Percentiles rank a stretch among this genome's conserved stretches.
Conservation (phyloP, 306 rosid genomes). For the Acacia confusa region DNA sequence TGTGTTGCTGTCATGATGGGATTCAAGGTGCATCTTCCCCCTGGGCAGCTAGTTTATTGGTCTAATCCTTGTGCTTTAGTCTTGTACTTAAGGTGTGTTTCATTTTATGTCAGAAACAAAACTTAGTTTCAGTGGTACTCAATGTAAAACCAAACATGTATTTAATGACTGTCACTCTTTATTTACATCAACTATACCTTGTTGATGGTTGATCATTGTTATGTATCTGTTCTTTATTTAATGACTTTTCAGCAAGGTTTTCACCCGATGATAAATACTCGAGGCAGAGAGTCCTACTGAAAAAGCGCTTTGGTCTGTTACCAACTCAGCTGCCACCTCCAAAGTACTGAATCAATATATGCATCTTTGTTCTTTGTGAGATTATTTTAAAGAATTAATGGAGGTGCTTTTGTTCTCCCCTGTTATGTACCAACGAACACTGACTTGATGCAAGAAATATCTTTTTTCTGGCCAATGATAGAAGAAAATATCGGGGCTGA, state of each 20-base stretch:
- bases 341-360: neutral
- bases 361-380: neutral
- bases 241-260: constrained; percentile 30
- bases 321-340: constrained; percentile 32
- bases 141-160: neutral
- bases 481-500: neutral
- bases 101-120: neutral
- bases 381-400: neutral
- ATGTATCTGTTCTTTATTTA: neutral
- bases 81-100: neutral
- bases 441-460: neutral
- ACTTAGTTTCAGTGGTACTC: neutral
- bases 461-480: too few species aligned
- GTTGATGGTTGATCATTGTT: neutral
- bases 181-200: neutral
- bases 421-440: neutral
- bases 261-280: constrained; percentile 40
- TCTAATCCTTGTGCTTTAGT: neutral
- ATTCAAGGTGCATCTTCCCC: neutral
- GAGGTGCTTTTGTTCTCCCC: neutral
- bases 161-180: neutral
- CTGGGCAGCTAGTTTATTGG: neutral
- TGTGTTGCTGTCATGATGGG: neutral
- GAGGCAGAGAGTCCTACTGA: constrained; percentile 30
- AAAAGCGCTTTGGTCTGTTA: constrained; percentile 37